A percentile compares a stretch with the other conserved stretches of the same genome.
Conservation (phyloP, 768 basidiomycete genomes). For the Pulveroboletus ravenelii region DNA sequence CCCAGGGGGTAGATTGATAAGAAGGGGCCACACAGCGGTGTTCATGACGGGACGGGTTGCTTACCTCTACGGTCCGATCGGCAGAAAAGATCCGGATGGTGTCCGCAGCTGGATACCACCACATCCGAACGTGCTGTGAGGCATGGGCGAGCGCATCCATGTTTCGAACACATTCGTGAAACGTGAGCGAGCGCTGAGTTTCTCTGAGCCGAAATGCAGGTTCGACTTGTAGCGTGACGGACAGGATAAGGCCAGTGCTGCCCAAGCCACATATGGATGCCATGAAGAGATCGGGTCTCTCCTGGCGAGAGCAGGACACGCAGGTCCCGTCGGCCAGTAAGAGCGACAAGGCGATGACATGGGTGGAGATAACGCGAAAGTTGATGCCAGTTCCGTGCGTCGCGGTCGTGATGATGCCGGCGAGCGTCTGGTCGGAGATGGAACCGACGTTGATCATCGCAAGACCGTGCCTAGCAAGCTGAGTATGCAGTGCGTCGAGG, state of each 20-base stretch:
- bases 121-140: constrained; percentile 88
- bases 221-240: constrained; percentile 74
- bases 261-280: constrained; percentile 92
- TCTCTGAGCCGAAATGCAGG: constrained; percentile 79
- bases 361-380: constrained; percentile 77
- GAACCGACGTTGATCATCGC: constrained; percentile 93
- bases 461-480: constrained; percentile 60
- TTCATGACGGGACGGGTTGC: constrained; percentile 21
- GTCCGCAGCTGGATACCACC: constrained; percentile 90
- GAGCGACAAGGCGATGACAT: constrained; percentile 70
- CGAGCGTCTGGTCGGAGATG: constrained; percentile 94
- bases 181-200: constrained; percentile 52
- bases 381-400: constrained; percentile 88
- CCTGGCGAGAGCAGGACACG: constrained; percentile 59
- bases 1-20: not conserved
- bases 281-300: constrained; percentile 72
- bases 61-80: constrained; percentile 74
- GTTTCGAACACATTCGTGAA: constrained; percentile 55
- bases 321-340: constrained; percentile 72
- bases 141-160: constrained; percentile 53
- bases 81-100: constrained; percentile 66
- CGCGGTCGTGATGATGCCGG: constrained; percentile 87
- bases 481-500: constrained; percentile 66
- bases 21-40: not conserved
- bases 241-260: constrained; percentile 81